Evolutionary conservation across 2,329 filamentous ascomycete genomes (phyloP).

Genomic region (Daldinia eschscholtzii): DNA sequence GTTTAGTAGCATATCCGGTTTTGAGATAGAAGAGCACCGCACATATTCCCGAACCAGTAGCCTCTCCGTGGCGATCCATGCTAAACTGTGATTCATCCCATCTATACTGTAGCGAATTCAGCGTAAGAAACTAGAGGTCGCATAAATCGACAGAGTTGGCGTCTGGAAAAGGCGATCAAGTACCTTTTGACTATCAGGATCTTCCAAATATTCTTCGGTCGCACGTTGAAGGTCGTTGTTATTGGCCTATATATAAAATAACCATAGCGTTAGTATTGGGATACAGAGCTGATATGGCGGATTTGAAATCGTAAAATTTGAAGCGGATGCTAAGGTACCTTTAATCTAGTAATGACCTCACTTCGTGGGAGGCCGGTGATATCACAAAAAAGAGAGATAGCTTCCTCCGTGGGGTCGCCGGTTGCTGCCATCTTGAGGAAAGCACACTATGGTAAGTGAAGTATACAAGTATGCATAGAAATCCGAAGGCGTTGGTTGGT

Average conservation of each 20-base stretch:
- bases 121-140: constrained; percentile 7
- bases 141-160: background rate
- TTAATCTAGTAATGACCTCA: constrained; percentile 47
- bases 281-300: constrained; percentile 17
- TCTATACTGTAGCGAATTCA: constrained; percentile 56
- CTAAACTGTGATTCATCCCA: constrained; percentile 70
- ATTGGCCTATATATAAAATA: constrained; percentile 54
- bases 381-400: constrained; percentile 41
- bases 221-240: constrained; percentile 63
- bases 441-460: constrained; percentile 4
- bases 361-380: constrained; percentile 41
- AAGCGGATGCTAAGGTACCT: constrained; percentile 40
- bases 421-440: constrained; percentile 45
- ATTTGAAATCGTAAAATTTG: background rate
- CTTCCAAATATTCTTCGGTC: constrained; percentile 66
- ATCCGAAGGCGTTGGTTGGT: background rate
- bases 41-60: constrained; percentile 61
- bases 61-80: constrained; percentile 65
- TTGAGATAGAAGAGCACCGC: constrained; percentile 40
- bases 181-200: constrained; percentile 58
- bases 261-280: constrained; percentile 2
- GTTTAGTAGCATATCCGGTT: constrained; percentile 25
- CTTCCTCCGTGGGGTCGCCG: constrained; percentile 40
- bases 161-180: constrained; percentile 3
- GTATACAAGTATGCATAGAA: constrained; percentile 21